These are phyloP conservation scores for Pinus tabuliformis DNA, from an alignment of 75 land plant genomes.

Conservation along the genomic window DNA sequence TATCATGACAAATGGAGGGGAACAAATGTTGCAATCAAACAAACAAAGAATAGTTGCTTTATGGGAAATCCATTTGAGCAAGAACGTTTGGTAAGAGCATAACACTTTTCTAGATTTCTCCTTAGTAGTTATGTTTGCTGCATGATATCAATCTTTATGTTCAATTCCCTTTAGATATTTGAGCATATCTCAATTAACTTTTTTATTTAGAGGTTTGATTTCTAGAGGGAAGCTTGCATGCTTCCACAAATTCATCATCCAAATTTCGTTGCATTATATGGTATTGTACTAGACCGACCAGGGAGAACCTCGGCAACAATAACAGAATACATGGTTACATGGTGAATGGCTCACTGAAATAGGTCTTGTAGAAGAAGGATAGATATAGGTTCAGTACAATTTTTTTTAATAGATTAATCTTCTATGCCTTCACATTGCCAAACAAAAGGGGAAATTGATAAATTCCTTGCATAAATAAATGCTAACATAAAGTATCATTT, in stretches of 20 bases:
- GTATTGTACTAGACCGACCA: conserved; percentile 94
- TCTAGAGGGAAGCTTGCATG: conserved; percentile 90
- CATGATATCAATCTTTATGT: neutral
- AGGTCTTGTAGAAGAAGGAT: conserved; percentile 46
- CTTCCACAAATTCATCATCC: conserved; percentile 94
- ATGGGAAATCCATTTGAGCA: conserved; percentile 43
- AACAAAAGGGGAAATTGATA: neutral
- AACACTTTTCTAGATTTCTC: neutral
- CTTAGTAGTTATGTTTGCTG: neutral
- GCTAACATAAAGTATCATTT: neutral
- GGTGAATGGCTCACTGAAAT: conserved; percentile 95
- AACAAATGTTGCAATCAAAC: conserved; percentile 69
- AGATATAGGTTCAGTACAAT: conserved; percentile 1
- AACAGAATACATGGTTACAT: conserved; percentile 97
- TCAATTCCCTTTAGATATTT: neutral
- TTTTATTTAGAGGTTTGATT: conserved; percentile 65
- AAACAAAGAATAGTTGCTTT: conserved; percentile 66
- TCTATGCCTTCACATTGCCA: neutral
- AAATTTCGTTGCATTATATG: conserved; percentile 97
- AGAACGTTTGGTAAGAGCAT: conserved; percentile 11
- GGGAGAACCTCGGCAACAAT: conserved; percentile 92
- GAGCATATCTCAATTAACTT: neutral
- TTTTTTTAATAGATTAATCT: neutral
- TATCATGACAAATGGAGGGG: conserved; percentile 73
- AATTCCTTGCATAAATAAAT: neutral